Percentiles rank a stretch among this genome's conserved stretches.
These are phyloP conservation scores for Pythium phragmitis DNA, from an alignment of 352 stramenopile species.

Conservation along the genomic window DNA sequence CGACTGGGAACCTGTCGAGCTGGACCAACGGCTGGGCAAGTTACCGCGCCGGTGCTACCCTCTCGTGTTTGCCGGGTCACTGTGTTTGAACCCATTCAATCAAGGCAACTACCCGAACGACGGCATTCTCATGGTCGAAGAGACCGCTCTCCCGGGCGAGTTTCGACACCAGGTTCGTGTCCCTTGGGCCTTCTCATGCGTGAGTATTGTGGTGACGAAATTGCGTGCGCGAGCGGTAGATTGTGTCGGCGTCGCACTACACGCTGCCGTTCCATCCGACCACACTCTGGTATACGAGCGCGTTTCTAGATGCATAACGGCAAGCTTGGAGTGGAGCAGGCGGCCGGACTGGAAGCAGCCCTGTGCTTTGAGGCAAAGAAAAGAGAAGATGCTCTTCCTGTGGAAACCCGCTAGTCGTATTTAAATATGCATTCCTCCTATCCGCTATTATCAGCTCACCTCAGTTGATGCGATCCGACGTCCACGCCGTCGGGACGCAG, in stretches of 20 bases:
- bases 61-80: constrained; percentile 56
- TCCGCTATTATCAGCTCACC: not conserved
- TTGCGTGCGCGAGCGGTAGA: constrained; percentile 23
- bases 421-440: constrained; percentile 2
- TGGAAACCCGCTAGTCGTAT: not conserved
- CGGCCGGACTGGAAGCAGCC: not conserved
- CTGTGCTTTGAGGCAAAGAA: not conserved
- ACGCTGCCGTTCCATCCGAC: constrained; percentile 53
- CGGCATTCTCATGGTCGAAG: constrained; percentile 59
- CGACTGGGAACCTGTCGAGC: constrained; percentile 32
- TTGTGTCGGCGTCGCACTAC: constrained; percentile 54
- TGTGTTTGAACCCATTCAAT: constrained; percentile 77
- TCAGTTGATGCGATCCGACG: not conserved
- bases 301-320: constrained; percentile 49
- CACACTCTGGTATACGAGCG: constrained; percentile 41
- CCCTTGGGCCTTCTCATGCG: not conserved
- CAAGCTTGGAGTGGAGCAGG: not conserved
- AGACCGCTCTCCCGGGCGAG: constrained; percentile 62
- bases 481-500: not conserved
- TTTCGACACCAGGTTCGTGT: constrained; percentile 56
- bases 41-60: constrained; percentile 59
- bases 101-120: constrained; percentile 75
- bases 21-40: constrained; percentile 65
- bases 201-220: not conserved
- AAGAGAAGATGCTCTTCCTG: not conserved